Percentiles rank a stretch among this genome's conserved stretches.
Conservation (phyloP, 306 rosid species). For the Abrus precatorius region DNA sequence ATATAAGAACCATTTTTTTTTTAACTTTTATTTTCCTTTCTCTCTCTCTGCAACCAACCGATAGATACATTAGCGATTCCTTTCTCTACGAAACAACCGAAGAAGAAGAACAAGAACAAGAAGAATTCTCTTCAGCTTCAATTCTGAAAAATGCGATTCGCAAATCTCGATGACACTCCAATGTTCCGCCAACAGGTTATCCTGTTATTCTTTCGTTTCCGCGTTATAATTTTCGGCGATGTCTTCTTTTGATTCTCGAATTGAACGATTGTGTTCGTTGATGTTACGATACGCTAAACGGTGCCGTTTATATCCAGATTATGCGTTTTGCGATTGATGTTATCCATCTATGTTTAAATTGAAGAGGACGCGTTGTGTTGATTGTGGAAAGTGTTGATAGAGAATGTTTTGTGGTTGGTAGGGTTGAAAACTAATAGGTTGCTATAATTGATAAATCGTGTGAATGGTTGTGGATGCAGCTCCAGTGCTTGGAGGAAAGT, state of each 20-base stretch:
- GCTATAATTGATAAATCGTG: conserved; percentile 24
- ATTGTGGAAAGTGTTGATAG: background rate
- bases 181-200: conserved; percentile 73
- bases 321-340: conserved; percentile 21
- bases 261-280: conserved; percentile 14
- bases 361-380: conserved; percentile 1
- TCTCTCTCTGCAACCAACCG: background rate
- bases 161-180: conserved; percentile 67
- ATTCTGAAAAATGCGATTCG: conserved; percentile 55
- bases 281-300: background rate
- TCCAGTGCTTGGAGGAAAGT: conserved; percentile 92
- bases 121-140: conserved; percentile 2
- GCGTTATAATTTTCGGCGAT: background rate
- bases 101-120: conserved; percentile 1
- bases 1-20: background rate
- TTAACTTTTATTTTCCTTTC: background rate
- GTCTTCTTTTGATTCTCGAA: conserved; percentile 25
- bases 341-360: background rate
- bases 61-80: background rate
- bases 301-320: background rate
- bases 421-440: conserved; percentile 7
- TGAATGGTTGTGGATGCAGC: conserved; percentile 62
- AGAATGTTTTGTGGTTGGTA: conserved; percentile 11
- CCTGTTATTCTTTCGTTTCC: background rate
- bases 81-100: conserved; percentile 30